Evolutionary conservation across 768 basidiomycete species (phyloP), one percentile per base, ranked within the genome.

Genomic region (Mycena rebaudengoi): DNA sequence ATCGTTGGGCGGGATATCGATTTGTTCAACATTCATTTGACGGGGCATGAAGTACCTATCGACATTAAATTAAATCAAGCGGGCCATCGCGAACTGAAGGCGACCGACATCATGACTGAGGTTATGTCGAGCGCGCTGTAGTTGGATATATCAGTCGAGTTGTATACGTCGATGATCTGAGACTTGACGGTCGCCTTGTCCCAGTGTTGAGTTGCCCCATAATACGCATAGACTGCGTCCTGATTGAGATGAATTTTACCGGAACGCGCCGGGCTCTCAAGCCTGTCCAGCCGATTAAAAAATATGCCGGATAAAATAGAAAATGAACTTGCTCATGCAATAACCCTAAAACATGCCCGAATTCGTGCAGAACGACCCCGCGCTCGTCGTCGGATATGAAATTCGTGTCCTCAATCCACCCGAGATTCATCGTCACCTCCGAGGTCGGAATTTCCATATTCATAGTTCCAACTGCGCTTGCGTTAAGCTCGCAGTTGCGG

Each of bases 341-440:
- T 33, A 72, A 23, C 1, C 73, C 74, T 5, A 75, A 68, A 8
- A 52, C 70, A 29, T 73, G 74, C 3, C 74, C 74, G 51, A 73
- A 72, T 40, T 73, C 70, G 54, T 75, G 74, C 7, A 72, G 68
- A 44, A 73, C 69, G 18, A 65, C 68, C 11, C 56, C 71, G n/a
- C 61, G 57, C 40, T 69, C 70, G 14, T 52, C 44, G 20, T 20
- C 46, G 25, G 65, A 52, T 21, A 66, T 10, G 10, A 40, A 21
- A 7, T 40, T 21, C 10, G 25, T 57, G 35, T 63, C 56, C 16
- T 29, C 58, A 28, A 69, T 44, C 66, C 66, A 71, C 2, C 66
- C 66, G 11, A 71, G 59, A 37, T 71, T 71, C 68, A 71, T 71
- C 0, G 68, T 69, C 5, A 50, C 40, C 12, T 32, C 11, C 1